phyloP scores from a whole-genome alignment of 768 basidiomycete species.

The Tephrocybe sp. region DNA sequence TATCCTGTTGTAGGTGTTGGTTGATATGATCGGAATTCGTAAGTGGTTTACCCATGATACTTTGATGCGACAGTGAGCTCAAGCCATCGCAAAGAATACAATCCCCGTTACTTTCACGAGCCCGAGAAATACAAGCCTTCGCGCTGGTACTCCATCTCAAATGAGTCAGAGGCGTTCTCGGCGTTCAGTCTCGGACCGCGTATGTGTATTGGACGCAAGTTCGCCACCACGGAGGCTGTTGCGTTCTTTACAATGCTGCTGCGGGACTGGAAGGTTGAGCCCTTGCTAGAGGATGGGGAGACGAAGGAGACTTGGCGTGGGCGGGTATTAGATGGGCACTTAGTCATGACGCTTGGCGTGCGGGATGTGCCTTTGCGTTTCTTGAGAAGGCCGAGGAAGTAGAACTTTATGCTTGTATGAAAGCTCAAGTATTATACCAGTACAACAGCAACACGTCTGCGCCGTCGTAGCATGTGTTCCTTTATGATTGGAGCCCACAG shows the following conservation, averaged over 20 bases:
- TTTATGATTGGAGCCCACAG: too few relatives aligned
- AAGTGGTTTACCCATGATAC: background rate
- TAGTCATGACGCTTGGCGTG: conserved; percentile 36
- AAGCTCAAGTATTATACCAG: too few relatives aligned
- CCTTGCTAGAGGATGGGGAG: conserved; percentile 35
- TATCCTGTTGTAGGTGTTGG: too few relatives aligned
- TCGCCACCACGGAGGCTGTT: conserved; percentile 50
- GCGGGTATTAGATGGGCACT: conserved; percentile 32
- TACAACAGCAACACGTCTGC: too few relatives aligned
- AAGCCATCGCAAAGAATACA: conserved; percentile 35
- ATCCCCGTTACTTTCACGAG: conserved; percentile 46
- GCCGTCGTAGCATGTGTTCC: too few relatives aligned
- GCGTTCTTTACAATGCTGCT: conserved; percentile 50
- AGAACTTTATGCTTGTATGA: too few relatives aligned
- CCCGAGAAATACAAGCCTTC: conserved; percentile 48
- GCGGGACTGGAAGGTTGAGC: conserved; percentile 55
- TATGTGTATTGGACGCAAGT: conserved; percentile 55
- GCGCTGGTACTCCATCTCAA: conserved; percentile 43
- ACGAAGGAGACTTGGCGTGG: conserved; percentile 36
- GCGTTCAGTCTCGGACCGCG: conserved; percentile 52
- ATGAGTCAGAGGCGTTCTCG: conserved; percentile 40
- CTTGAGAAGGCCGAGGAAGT: too few relatives aligned
- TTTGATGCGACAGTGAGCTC: background rate
- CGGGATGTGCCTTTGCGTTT: conserved; percentile 30
- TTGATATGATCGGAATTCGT: conserved; percentile 3